Percentiles rank a stretch among this genome's conserved stretches.
Evolutionary conservation across 1,284 basidiomycete genomes (phyloP).

Genomic region (Leccinum pachyderme): DNA sequence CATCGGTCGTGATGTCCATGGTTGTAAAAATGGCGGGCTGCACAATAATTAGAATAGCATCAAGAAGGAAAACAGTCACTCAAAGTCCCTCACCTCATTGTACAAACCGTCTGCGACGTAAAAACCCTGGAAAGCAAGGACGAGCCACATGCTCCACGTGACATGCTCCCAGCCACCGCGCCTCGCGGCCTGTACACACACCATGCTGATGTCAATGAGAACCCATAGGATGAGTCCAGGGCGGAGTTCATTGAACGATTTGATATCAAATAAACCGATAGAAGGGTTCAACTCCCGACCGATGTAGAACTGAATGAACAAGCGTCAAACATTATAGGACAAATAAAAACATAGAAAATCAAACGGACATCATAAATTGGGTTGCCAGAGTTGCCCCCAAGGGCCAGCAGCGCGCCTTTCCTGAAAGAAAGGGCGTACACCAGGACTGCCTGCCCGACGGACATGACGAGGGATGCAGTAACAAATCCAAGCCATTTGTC

Average conservation of each 20-base stretch:
- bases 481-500: constrained; percentile 90
- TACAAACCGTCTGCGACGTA: constrained; percentile 88
- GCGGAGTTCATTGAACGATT: constrained; percentile 95
- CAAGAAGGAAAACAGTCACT: neutral
- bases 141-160: constrained; percentile 92
- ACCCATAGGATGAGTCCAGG: constrained; percentile 97
- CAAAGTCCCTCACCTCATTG: constrained; percentile 67
- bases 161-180: constrained; percentile 65
- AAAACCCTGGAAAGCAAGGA: constrained; percentile 82
- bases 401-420: constrained; percentile 70
- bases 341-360: neutral
- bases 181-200: constrained; percentile 85
- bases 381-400: constrained; percentile 91
- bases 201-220: constrained; percentile 88
- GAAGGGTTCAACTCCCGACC: constrained; percentile 95
- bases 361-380: constrained; percentile 84
- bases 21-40: constrained; percentile 87
- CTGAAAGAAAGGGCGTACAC: constrained; percentile 78
- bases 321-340: neutral
- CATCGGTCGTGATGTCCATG: constrained; percentile 98
- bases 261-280: constrained; percentile 89
- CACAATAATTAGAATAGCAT: neutral
- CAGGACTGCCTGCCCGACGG: constrained; percentile 69
- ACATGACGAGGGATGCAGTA: constrained; percentile 83
- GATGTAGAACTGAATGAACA: constrained; percentile 85